Percentiles rank a stretch among this genome's conserved stretches.
Conservation (phyloP, 2,329 filamentous ascomycete genomes). For the Diaporthe ilicicola region DNA sequence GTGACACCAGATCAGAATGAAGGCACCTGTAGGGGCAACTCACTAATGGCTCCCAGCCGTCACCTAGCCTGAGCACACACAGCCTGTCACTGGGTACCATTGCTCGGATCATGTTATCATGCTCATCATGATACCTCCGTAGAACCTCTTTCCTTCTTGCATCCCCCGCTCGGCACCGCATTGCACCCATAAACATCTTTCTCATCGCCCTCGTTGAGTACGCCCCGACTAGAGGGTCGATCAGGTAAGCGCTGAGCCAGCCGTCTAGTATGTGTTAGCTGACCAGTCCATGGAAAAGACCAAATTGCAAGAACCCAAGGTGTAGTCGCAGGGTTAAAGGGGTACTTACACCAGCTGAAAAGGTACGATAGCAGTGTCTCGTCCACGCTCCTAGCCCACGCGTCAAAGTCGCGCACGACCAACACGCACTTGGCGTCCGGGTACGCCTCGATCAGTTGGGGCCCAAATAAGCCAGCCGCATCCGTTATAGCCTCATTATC, state of each 20-base stretch:
- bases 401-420: conserved; percentile 34
- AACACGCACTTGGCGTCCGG: conserved; percentile 36
- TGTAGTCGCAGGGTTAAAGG: not conserved
- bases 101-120: not conserved
- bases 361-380: conserved; percentile 36
- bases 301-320: not conserved
- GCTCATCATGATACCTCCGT: not conserved
- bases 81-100: not conserved
- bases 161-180: not conserved
- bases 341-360: conserved; percentile 9
- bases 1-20: too few species aligned
- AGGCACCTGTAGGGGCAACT: not conserved
- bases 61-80: not conserved
- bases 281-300: accelerated
- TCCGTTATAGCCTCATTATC: conserved; percentile 35
- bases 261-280: conserved; percentile 2
- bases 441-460: conserved; percentile 34
- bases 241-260: not conserved
- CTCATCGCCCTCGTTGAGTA: conserved; percentile 5
- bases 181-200: conserved; percentile 11
- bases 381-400: conserved; percentile 31
- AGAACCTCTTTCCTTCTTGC: not conserved
- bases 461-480: conserved; percentile 30
- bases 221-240: not conserved
- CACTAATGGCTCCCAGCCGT: conserved; percentile 13